phyloP scores from a whole-genome alignment of 2,329 filamentous ascomycete genomes.

The Colletotrichum tropicicola region DNA sequence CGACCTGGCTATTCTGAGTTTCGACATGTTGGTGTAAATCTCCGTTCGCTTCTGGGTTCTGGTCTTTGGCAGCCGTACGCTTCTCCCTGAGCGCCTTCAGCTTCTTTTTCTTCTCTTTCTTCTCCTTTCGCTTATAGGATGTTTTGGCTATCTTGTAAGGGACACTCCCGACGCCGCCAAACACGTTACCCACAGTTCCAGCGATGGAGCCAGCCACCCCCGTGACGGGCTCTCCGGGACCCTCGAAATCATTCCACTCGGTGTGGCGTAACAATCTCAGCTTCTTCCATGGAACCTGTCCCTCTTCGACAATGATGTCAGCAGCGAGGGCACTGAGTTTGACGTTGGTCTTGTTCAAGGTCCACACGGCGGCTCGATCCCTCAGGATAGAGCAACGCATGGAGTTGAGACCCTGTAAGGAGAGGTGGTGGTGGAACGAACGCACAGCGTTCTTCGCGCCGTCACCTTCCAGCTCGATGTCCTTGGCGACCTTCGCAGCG shows the following conservation, averaged over 20 bases:
- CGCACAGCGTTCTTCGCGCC: constrained; percentile 75
- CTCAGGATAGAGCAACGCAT: constrained; percentile 74
- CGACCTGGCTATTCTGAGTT: constrained; percentile 12
- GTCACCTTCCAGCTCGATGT: constrained; percentile 71
- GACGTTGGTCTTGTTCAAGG: constrained; percentile 67
- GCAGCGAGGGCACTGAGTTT: constrained; percentile 72
- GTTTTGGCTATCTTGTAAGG: constrained; percentile 69
- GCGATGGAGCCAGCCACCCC: constrained; percentile 70
- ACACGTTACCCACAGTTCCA: constrained; percentile 65
- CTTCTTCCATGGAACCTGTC: constrained; percentile 70
- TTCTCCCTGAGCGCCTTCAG: constrained; percentile 41
- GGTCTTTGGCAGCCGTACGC: constrained; percentile 25
- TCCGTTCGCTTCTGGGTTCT: constrained; percentile 3
- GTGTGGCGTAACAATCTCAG: constrained; percentile 71
- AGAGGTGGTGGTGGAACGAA: constrained; percentile 70
- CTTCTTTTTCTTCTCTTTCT: constrained; percentile 59
- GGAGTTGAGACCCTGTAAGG: constrained; percentile 56
- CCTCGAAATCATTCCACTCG: constrained; percentile 82
- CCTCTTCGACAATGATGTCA: constrained; percentile 68
- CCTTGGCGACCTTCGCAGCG: constrained; percentile 66
- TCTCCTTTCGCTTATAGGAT: constrained; percentile 61
- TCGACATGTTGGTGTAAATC: constrained; percentile 29
- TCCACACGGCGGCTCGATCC: constrained; percentile 73
- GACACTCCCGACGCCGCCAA: constrained; percentile 70
- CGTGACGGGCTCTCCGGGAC: constrained; percentile 77